A percentile compares a stretch with the other conserved stretches of the same genome.
Conservation (phyloP, 75 land plant genomes). For the Cupressus sempervirens region DNA sequence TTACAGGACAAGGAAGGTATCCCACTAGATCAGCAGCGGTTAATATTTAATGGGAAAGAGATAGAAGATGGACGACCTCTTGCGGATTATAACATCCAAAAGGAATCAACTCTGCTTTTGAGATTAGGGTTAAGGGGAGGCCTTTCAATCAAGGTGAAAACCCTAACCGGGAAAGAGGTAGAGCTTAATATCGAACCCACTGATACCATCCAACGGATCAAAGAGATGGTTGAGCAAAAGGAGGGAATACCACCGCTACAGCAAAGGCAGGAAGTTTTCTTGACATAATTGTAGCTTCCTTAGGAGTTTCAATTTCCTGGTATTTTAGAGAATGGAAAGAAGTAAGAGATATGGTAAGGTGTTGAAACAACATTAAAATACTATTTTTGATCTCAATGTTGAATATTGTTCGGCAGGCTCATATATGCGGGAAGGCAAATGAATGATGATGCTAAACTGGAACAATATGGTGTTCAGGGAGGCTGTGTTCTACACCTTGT, state of each 20-base stretch:
- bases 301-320: too few relatives aligned
- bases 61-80: conserved; percentile 88
- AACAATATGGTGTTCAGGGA: too few relatives aligned
- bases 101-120: conserved; percentile 80
- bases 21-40: too few relatives aligned
- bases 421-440: too few relatives aligned
- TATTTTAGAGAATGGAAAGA: too few relatives aligned
- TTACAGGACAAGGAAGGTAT: not conserved
- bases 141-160: conserved; percentile 94
- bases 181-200: conserved; percentile 91
- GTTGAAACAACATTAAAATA: too few relatives aligned
- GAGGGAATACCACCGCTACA: conserved; percentile 96
- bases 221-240: conserved; percentile 91
- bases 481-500: too few relatives aligned
- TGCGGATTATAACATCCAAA: conserved; percentile 91
- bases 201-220: conserved; percentile 87
- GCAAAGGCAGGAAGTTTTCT: conserved; percentile 47
- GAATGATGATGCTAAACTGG: too few relatives aligned
- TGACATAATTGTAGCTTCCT: not conserved
- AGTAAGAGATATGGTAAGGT: too few relatives aligned
- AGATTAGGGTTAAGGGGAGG: conserved; percentile 89
- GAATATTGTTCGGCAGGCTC: too few relatives aligned
- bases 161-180: conserved; percentile 89
- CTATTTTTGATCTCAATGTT: too few relatives aligned
- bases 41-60: conserved; percentile 82